Evolutionary conservation across 441 rosid species (phyloP).

Genomic region (Pelargonium myrrhifolium): DNA sequence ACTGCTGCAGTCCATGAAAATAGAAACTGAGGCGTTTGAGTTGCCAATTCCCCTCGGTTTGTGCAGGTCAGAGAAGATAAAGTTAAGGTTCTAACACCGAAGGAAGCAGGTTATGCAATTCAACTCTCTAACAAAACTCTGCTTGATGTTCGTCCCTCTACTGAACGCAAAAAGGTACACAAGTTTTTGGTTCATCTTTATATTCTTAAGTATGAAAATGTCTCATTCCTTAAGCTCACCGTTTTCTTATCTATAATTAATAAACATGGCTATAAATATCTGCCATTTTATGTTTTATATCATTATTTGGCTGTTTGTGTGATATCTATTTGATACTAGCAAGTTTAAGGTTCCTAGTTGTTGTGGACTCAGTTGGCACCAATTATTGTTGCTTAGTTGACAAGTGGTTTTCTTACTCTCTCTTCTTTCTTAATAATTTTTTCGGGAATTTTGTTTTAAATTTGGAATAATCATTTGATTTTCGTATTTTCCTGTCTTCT

Average conservation of each 20-base stretch:
- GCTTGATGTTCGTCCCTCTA: constrained; percentile 79
- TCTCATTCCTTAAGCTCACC: not conserved
- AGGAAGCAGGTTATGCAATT: constrained; percentile 91
- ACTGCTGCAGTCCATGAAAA: not conserved
- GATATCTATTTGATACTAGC: not conserved
- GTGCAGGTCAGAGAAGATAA: constrained; percentile 68
- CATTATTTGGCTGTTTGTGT: not conserved
- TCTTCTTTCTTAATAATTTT: not conserved
- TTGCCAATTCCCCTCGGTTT: constrained; percentile 13
- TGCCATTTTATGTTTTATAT: not conserved
- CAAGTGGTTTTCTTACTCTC: not conserved
- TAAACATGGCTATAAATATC: not conserved
- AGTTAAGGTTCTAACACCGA: constrained; percentile 72
- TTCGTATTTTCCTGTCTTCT: constrained; percentile 17
- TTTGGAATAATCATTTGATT: constrained; percentile 9
- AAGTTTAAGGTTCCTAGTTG: not conserved
- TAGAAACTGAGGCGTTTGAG: constrained; percentile 4
- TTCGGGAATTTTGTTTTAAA: constrained; percentile 2
- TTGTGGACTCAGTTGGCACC: not conserved
- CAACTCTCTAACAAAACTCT: constrained; percentile 73
- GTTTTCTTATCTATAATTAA: not conserved
- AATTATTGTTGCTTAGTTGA: constrained; percentile 11
- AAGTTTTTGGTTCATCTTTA: not conserved
- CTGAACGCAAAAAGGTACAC: constrained; percentile 58
- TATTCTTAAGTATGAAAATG: constrained; percentile 4